Conservation (phyloP, 129 eudicot species). For the Flaveria trinervia region DNA sequence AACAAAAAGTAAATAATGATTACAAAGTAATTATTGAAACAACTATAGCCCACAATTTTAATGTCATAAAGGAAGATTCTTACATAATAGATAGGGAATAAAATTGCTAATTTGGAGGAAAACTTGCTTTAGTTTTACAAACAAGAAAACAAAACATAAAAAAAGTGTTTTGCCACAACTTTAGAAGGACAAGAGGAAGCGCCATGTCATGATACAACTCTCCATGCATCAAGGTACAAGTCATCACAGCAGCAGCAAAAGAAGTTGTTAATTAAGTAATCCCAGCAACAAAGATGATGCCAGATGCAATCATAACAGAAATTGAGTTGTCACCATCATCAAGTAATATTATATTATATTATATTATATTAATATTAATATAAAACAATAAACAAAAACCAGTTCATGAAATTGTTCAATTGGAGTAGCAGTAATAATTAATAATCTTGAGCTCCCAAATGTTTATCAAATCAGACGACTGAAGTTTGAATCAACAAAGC, state of each 20-base stretch:
- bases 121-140: background rate
- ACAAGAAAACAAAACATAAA: background rate
- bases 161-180: constrained; percentile 31
- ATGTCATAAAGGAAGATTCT: background rate
- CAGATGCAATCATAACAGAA: constrained; percentile 34
- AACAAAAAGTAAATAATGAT: constrained; percentile 1
- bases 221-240: constrained; percentile 23
- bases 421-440: background rate
- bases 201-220: constrained; percentile 15
- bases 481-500: background rate
- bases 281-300: constrained; percentile 17
- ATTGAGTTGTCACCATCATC: constrained; percentile 35
- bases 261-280: background rate
- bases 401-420: background rate
- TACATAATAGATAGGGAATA: background rate
- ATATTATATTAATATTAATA: background rate
- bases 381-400: too few species aligned
- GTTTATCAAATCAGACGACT: too few species aligned
- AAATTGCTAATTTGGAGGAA: background rate
- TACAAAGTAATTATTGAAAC: background rate
- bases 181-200: constrained; percentile 30
- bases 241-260: constrained; percentile 17
- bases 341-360: background rate
- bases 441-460: background rate
- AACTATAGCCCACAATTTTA: background rate